These are phyloP conservation scores for Arthrobotrys entomopaga DNA, from an alignment of 2,329 filamentous ascomycete genomes.

Conservation along the genomic window DNA sequence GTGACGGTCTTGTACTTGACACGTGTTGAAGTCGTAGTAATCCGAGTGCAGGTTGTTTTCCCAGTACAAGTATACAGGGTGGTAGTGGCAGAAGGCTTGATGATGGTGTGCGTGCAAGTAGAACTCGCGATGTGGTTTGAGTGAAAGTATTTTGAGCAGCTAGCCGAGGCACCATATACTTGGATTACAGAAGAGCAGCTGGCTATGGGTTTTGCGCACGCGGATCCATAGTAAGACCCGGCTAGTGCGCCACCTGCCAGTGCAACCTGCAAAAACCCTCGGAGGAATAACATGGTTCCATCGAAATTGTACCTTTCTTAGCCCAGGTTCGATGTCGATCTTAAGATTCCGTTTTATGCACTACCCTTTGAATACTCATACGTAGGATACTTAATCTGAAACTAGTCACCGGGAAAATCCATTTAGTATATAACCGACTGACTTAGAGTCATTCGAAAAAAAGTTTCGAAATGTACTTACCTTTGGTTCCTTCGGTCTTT, in stretches of 20 bases:
- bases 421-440: no score
- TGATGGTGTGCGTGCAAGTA: no score
- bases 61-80: conserved; percentile 1
- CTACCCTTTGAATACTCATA: no score
- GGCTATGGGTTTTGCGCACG: conserved; percentile 4
- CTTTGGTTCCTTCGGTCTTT: no score
- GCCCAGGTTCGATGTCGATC: no score
- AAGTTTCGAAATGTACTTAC: no score
- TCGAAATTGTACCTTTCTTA: no score
- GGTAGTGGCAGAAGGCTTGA: background rate
- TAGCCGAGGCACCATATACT: background rate
- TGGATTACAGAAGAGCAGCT: conserved; percentile 7
- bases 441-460: no score
- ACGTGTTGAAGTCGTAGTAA: conserved; percentile 1
- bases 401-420: no score
- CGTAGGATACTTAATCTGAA: no score
- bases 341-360: no score
- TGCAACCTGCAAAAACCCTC: conserved; percentile 1
- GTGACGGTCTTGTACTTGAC: no score
- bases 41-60: conserved; percentile 5
- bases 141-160: conserved; percentile 9
- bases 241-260: background rate
- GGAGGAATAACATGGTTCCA: conserved; percentile 5
- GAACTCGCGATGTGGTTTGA: background rate
- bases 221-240: background rate